Percentiles rank a stretch among this genome's conserved stretches.
Conservation (phyloP, 148 eudicot species). For the Hydrangea macrophylla region DNA sequence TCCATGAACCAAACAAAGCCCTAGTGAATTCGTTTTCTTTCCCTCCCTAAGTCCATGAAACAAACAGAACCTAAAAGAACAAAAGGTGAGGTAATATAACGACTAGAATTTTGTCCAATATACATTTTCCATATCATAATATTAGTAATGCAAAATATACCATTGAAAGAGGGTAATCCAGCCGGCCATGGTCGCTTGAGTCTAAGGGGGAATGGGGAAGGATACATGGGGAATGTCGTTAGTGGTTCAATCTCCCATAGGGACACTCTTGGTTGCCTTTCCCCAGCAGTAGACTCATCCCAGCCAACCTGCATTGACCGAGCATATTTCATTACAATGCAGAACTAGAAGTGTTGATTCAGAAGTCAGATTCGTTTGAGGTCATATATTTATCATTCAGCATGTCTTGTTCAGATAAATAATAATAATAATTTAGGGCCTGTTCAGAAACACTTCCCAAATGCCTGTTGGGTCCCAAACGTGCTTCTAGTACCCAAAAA, state of each 20-base stretch:
- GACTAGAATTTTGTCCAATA: no score
- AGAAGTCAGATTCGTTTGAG: no score
- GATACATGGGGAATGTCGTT: constrained; percentile 86
- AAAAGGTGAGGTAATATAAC: no score
- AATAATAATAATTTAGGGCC: no score
- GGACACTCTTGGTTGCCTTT: constrained; percentile 78
- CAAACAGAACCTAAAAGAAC: no score
- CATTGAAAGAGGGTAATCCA: constrained; percentile 57
- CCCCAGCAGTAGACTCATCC: constrained; percentile 89
- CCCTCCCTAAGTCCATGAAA: neutral
- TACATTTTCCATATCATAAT: no score
- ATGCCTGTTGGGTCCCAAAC: no score
- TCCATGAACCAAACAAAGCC: no score
- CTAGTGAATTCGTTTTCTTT: no score
- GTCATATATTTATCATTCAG: neutral
- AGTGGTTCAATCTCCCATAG: constrained; percentile 85
- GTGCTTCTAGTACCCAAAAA: no score
- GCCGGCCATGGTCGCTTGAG: constrained; percentile 79
- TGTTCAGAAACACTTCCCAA: no score
- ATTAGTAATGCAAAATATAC: constrained; percentile 19
- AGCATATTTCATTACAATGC: neutral
- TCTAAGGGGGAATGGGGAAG: constrained; percentile 65
- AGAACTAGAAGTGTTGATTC: neutral
- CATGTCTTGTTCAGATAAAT: neutral
- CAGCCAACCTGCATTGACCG: constrained; percentile 62